Percentiles rank a stretch among this genome's conserved stretches.
Conservation (phyloP, 1,284 basidiomycete species). For the Boletus coffeatus region DNA sequence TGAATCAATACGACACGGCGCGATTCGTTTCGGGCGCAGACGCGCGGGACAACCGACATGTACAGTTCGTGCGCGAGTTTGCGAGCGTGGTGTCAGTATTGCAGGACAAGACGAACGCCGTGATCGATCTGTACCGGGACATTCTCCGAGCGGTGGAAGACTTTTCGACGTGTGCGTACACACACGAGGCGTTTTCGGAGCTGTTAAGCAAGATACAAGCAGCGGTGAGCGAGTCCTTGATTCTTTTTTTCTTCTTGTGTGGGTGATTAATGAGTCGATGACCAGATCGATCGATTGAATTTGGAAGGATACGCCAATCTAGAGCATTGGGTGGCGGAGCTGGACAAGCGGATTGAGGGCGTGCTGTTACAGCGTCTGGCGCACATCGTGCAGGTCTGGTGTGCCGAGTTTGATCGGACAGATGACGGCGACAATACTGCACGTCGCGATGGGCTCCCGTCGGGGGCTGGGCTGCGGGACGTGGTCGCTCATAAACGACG, state of each 20-base stretch:
- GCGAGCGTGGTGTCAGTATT: slow-evolving; percentile 87
- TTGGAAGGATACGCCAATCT: slow-evolving; percentile 96
- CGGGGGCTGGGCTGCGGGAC: slow-evolving; percentile 40
- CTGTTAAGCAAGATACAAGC: slow-evolving; percentile 81
- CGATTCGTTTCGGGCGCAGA: slow-evolving; percentile 69
- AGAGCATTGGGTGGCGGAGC: slow-evolving; percentile 90
- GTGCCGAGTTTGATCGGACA: slow-evolving; percentile 72
- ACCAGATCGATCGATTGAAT: slow-evolving; percentile 87
- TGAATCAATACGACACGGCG: slow-evolving; percentile 84
- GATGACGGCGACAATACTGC: slow-evolving; percentile 52
- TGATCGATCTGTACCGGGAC: slow-evolving; percentile 50
- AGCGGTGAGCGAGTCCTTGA: slow-evolving; percentile 48
- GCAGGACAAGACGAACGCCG: slow-evolving; percentile 93
- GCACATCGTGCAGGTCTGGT: slow-evolving; percentile 85
- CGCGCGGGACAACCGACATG: slow-evolving; percentile 38
- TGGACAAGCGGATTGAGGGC: slow-evolving; percentile 83
- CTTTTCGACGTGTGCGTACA: slow-evolving; percentile 83
- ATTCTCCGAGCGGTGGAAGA: slow-evolving; percentile 84
- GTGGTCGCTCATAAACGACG: slow-evolving; percentile 51
- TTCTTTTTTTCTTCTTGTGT: background rate
- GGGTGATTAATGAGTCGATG: background rate
- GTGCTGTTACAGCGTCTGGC: slow-evolving; percentile 78
- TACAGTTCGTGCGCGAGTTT: slow-evolving; percentile 30
- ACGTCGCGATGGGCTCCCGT: slow-evolving; percentile 44
- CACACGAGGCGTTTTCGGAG: slow-evolving; percentile 50